These are phyloP conservation scores for Diaporthe caulivora DNA, from an alignment of 2,329 filamentous ascomycete species.

Conservation along the genomic window DNA sequence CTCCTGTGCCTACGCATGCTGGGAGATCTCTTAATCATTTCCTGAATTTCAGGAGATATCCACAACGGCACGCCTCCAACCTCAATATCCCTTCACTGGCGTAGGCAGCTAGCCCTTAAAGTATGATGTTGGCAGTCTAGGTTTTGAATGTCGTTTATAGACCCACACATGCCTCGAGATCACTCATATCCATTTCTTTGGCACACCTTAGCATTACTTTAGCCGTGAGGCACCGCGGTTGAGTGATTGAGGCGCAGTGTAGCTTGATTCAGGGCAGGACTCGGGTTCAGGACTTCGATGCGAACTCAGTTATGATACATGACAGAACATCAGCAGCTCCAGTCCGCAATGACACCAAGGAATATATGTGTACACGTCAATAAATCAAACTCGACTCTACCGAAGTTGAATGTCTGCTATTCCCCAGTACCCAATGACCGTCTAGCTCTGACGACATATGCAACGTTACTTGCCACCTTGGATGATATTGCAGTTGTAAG, in stretches of 20 bases:
- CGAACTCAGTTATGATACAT: not conserved
- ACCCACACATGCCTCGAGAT: too few relatives aligned
- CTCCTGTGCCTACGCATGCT: too few relatives aligned
- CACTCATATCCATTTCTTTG: not conserved
- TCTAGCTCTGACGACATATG: not conserved
- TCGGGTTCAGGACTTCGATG: not conserved
- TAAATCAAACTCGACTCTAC: not conserved
- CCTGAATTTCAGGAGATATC: too few relatives aligned
- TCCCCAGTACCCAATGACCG: not conserved
- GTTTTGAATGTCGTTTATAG: not conserved
- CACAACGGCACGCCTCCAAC: not conserved
- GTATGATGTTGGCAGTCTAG: not conserved
- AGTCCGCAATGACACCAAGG: not conserved
- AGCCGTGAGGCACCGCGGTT: not conserved
- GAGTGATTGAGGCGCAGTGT: not conserved
- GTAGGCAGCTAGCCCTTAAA: not conserved
- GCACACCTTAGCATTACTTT: not conserved
- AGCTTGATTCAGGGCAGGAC: too few relatives aligned
- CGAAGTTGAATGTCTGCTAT: not conserved
- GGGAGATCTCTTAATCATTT: not conserved
- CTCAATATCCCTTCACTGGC: not conserved
- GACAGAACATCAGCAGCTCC: not conserved
- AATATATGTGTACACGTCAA: not conserved
- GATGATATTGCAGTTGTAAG: not conserved
- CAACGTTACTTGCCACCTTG: too few relatives aligned